Conservation (phyloP, 2,329 filamentous ascomycete genomes). For the Hirsutella rhossiliensis region DNA sequence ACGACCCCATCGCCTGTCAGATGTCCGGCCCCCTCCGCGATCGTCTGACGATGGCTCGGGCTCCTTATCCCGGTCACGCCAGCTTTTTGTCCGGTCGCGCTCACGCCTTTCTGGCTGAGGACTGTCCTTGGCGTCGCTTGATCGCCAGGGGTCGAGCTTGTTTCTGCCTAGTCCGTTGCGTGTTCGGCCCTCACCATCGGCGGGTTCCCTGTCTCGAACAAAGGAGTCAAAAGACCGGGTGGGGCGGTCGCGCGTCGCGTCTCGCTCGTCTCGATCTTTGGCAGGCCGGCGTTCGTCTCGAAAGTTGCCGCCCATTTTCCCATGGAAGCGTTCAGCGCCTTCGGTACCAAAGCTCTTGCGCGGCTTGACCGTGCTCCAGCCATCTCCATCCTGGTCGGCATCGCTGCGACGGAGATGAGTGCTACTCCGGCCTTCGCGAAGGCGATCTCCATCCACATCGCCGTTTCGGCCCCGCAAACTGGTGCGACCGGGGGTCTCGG, state of each 20-base stretch:
- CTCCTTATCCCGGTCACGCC: constrained; percentile 42
- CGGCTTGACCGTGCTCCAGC: constrained; percentile 63
- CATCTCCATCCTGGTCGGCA: constrained; percentile 51
- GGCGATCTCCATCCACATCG: constrained; percentile 38
- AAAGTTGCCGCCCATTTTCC: constrained; percentile 45
- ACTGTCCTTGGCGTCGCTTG: constrained; percentile 31
- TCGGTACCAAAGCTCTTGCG: constrained; percentile 64
- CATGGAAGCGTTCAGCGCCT: constrained; percentile 58
- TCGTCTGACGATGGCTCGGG: constrained; percentile 34
- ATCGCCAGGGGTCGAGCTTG: constrained; percentile 66
- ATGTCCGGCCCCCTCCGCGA: constrained; percentile 37
- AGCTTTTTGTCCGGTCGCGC: constrained; percentile 46
- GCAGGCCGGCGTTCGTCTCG: constrained; percentile 30
- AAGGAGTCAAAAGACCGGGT: constrained; percentile 39
- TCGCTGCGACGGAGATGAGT: constrained; percentile 39
- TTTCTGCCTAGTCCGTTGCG: constrained; percentile 54
- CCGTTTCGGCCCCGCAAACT: constrained; percentile 38
- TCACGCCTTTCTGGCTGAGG: constrained; percentile 30
- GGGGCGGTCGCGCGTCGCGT: constrained; percentile 33
- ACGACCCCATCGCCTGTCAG: constrained; percentile 42
- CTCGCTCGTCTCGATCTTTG: constrained; percentile 46
- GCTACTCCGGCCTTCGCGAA: constrained; percentile 33
- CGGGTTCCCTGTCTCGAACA: constrained; percentile 32
- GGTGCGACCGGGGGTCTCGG: constrained; percentile 45
- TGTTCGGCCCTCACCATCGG: constrained; percentile 42